Evolutionary conservation across 805 yeast species (phyloP), one percentile per base, ranked within the genome.

Genomic region (Yarrowia keelungensis): DNA sequence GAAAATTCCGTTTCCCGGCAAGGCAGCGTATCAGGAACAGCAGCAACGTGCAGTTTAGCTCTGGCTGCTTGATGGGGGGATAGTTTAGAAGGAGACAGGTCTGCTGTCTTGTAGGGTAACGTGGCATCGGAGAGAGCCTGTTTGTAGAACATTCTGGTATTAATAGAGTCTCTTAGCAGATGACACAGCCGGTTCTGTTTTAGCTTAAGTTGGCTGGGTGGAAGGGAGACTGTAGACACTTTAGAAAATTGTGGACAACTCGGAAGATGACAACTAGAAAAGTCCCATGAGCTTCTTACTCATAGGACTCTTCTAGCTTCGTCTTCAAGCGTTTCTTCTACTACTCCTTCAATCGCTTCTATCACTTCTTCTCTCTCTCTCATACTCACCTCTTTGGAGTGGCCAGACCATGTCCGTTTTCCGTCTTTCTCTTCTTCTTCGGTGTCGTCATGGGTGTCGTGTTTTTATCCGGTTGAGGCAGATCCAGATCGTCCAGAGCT

Each of bases 1-100:
- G 87, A 85, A 75, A 89, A 92, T 76, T 95, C 97, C 22, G 85
- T 84, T 71, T 92, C 98, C 68, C 99, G 83, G 69, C 98, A 92
- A 0, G 97, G 97, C 45, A 94, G 80, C 1, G 87, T 75, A 1
- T 81, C 80, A 3, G 84, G 83, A 5, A 80, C 79, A 41, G 80
- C 73, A 1, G 81, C 73, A 1, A 76, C 75, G 67, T 79, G 82
- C 11, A 80, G 73, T 41, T 70, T 69, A 3, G 73, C 71, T 36
- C 79, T 71, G 2, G 80, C 80, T 2, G 50, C 50, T 35, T 71
- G 71, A 32, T 75, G 75, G 1, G 77, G 77, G 1, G 74, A 58
- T 14, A 41, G 41, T 5, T 68, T 62, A 2, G 69, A 59, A 9
- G 50, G 43, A 32, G 69, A 47, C 14, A 62, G 47, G 15, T 62